These are phyloP conservation scores for Psidium friedrichsthalianum DNA, from an alignment of 345 rosid genomes.

Conservation along the genomic window DNA sequence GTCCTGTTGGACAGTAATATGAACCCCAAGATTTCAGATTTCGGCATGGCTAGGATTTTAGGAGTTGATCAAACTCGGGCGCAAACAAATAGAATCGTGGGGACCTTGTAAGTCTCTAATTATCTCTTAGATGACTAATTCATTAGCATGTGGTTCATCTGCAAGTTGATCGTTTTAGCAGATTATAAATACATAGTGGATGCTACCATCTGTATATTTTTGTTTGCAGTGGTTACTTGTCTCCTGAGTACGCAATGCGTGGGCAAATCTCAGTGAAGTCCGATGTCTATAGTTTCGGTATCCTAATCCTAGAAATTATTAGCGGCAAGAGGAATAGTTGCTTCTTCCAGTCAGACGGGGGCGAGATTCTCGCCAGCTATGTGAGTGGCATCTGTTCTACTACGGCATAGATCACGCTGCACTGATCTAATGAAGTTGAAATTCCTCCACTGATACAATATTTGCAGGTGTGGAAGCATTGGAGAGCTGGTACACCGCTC, in stretches of 20 bases:
- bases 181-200: neutral
- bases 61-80: slow-evolving; percentile 2
- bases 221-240: slow-evolving; percentile 29
- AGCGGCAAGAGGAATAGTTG: slow-evolving; percentile 23
- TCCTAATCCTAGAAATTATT: slow-evolving; percentile 13
- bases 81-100: neutral
- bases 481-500: neutral
- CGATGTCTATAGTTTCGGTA: slow-evolving; percentile 22
- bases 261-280: slow-evolving; percentile 27
- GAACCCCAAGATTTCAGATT: slow-evolving; percentile 20
- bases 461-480: slow-evolving; percentile 12
- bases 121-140: neutral
- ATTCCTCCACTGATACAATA: neutral
- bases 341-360: neutral
- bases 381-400: neutral
- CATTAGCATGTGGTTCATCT: neutral
- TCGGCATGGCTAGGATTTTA: slow-evolving; percentile 19
- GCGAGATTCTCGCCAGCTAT: neutral
- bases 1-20: slow-evolving; percentile 4
- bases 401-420: neutral
- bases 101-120: neutral
- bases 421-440: neutral
- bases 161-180: neutral
- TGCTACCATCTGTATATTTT: neutral
- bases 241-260: slow-evolving; percentile 23